phyloP scores from a whole-genome alignment of 139 green algal species.

The Edaphochlamys debaryana region DNA sequence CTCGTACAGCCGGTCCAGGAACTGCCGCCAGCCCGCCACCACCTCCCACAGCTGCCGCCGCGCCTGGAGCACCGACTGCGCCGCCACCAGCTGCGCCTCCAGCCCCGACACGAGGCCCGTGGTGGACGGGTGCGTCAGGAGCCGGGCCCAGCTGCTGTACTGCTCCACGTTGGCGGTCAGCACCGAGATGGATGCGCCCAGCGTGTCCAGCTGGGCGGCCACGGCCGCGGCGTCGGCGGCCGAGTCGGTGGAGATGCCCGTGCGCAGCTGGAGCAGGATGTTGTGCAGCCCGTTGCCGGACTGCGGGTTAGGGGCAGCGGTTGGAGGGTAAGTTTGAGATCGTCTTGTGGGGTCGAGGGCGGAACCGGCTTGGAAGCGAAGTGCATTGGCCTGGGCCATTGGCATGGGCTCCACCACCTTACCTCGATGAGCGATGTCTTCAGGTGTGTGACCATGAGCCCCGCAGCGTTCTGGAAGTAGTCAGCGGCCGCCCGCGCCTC shows the following conservation, averaged over 20 bases:
- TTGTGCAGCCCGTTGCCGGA: conserved; percentile 36
- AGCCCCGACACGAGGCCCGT: conserved; percentile 26
- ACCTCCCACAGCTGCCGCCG: conserved; percentile 43
- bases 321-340: too few relatives aligned
- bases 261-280: conserved; percentile 34
- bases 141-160: conserved; percentile 48
- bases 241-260: conserved; percentile 16
- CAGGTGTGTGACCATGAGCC: conserved; percentile 52
- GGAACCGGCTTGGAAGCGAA: too few relatives aligned
- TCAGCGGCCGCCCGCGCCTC: conserved; percentile 42
- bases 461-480: conserved; percentile 45
- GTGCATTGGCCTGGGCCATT: too few relatives aligned
- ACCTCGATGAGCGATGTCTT: conserved; percentile 54
- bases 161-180: conserved; percentile 24
- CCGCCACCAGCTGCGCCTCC: conserved; percentile 17
- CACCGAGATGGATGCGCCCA: background rate
- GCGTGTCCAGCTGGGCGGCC: background rate
- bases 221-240: conserved; percentile 7
- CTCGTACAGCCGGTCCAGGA: conserved; percentile 45
- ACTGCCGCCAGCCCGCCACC: conserved; percentile 34
- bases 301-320: background rate
- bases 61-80: conserved; percentile 22
- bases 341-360: too few relatives aligned
- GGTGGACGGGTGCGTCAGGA: conserved; percentile 45
- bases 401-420: too few relatives aligned